phyloP scores from a whole-genome alignment of 148 eudicot species.

The Camellia japonica region DNA sequence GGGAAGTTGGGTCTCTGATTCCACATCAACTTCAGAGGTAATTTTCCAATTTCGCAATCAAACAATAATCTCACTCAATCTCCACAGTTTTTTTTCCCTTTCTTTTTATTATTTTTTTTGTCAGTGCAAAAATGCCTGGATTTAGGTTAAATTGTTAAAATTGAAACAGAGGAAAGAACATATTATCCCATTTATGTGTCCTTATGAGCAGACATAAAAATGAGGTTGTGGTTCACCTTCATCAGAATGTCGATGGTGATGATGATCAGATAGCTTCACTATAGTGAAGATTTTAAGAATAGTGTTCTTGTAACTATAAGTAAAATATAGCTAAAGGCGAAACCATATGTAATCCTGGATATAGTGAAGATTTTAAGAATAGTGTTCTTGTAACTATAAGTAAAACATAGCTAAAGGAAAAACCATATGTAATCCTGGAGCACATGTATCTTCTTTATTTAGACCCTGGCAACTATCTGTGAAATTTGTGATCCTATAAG shows the following conservation, averaged over 20 bases:
- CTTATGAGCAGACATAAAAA: too few relatives aligned
- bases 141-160: not conserved
- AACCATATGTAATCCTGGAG: too few relatives aligned
- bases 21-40: slow-evolving; percentile 72
- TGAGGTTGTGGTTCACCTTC: not conserved
- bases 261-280: not conserved
- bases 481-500: not conserved
- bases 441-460: not conserved
- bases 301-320: not conserved
- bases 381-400: too few relatives aligned
- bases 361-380: too few relatives aligned
- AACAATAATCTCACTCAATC: not conserved
- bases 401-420: too few relatives aligned
- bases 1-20: slow-evolving; percentile 43
- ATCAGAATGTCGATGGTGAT: not conserved
- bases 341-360: not conserved
- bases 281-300: not conserved
- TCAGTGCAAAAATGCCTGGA: not conserved
- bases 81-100: not conserved
- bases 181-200: too few relatives aligned
- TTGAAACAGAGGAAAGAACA: not conserved
- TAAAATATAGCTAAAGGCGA: not conserved
- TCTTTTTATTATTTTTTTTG: not conserved
- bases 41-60: not conserved
- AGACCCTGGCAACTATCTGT: not conserved